A percentile compares a stretch with the other conserved stretches of the same genome.
Evolutionary conservation across 345 rosid genomes (phyloP).

Genomic region (Erucastrum elatum): DNA sequence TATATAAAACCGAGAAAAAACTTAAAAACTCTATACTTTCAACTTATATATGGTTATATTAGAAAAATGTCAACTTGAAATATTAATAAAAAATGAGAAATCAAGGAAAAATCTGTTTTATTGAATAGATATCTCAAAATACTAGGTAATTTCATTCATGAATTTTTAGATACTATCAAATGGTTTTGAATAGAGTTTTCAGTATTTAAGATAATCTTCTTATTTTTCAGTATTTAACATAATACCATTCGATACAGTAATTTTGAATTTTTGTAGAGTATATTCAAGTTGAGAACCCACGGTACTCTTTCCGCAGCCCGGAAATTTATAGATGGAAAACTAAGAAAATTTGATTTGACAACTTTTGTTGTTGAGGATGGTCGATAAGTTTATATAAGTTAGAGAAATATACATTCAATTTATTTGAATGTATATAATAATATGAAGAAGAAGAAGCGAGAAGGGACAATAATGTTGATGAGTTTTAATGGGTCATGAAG

Average conservation of each 20-base stretch:
- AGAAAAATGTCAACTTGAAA: background rate
- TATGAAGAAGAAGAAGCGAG: background rate
- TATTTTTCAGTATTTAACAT: too few species aligned
- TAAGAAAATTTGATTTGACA: background rate
- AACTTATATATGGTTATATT: background rate
- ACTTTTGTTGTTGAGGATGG: background rate
- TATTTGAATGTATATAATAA: background rate
- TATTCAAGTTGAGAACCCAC: background rate
- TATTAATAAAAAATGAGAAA: too few species aligned
- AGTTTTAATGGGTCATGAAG: conserved; percentile 27
- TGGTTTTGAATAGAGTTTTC: background rate
- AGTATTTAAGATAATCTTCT: too few species aligned
- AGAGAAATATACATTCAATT: background rate
- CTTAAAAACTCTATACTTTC: background rate
- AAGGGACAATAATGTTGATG: conserved; percentile 19
- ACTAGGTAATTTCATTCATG: background rate
- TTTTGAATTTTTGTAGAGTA: background rate
- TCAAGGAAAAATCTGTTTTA: background rate
- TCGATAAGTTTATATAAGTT: background rate
- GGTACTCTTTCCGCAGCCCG: background rate
- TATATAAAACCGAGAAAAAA: too few species aligned
- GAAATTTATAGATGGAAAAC: background rate
- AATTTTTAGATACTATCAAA: background rate
- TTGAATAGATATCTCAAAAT: background rate
- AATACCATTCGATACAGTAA: background rate